phyloP scores from a whole-genome alignment of 2,329 filamentous ascomycete genomes.

The Madurella fahalii region DNA sequence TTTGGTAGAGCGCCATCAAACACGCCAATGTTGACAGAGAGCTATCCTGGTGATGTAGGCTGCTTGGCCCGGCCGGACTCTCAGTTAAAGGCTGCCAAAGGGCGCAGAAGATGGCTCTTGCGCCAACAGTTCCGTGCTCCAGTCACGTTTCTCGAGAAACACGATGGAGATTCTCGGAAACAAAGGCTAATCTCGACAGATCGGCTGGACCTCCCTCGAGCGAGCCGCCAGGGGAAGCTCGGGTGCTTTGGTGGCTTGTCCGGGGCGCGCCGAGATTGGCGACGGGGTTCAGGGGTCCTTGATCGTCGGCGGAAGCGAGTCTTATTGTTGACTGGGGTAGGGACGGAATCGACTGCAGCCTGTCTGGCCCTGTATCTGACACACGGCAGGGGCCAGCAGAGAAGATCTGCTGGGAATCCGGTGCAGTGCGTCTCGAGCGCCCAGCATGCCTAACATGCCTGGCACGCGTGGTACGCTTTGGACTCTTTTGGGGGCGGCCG shows the following conservation, averaged over 20 bases:
- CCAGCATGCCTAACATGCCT: constrained; percentile 2
- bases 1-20: too few species aligned
- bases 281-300: constrained; percentile 25
- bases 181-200: constrained; percentile 32
- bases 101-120: constrained; percentile 4
- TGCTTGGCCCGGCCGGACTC: too few species aligned
- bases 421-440: constrained; percentile 1
- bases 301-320: constrained; percentile 28
- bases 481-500: constrained; percentile 5
- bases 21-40: too few species aligned
- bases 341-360: constrained; percentile 25
- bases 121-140: constrained; percentile 5
- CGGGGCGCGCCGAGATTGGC: constrained; percentile 10
- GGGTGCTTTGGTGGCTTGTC: background rate
- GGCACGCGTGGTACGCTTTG: constrained; percentile 18
- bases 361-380: constrained; percentile 27
- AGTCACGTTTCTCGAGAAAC: constrained; percentile 23
- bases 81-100: background rate
- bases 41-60: background rate
- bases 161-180: constrained; percentile 28
- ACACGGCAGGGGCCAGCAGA: constrained; percentile 22
- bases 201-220: constrained; percentile 12
- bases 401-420: constrained; percentile 11
- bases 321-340: constrained; percentile 21
- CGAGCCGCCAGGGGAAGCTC: constrained; percentile 3